phyloP scores from a whole-genome alignment of 1,139 yeast species.

The Protomyces inouyei region DNA sequence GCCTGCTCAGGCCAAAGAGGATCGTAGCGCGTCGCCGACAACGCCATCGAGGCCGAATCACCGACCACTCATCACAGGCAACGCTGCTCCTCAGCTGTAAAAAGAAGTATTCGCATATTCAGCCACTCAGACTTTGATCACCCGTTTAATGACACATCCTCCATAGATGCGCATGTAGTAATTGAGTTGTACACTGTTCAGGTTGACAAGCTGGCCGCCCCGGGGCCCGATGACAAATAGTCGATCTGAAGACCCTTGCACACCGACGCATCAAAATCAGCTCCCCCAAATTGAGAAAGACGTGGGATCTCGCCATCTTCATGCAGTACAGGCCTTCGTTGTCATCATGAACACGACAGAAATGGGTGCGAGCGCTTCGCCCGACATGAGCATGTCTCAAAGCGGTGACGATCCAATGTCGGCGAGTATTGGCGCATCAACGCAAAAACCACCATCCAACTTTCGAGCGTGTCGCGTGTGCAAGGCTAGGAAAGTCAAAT shows the following conservation, averaged over 20 bases:
- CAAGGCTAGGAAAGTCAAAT: conserved; percentile 16
- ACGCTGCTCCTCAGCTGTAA: background rate
- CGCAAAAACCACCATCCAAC: background rate
- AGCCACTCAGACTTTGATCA: too few species aligned
- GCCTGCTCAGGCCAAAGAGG: background rate
- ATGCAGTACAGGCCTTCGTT: too few species aligned
- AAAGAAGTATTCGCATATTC: too few species aligned
- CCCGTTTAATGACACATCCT: too few species aligned
- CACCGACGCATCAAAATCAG: too few species aligned
- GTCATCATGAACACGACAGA: background rate
- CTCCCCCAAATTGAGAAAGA: too few species aligned
- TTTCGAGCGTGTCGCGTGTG: conserved; percentile 21
- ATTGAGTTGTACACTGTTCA: too few species aligned
- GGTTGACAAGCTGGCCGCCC: too few species aligned
- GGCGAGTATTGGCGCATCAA: background rate
- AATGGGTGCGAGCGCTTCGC: background rate
- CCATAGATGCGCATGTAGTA: too few species aligned
- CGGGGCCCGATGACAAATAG: too few species aligned
- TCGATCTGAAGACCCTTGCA: too few species aligned
- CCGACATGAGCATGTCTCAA: background rate
- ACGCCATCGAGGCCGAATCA: background rate
- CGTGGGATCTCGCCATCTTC: too few species aligned
- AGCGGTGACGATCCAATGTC: background rate
- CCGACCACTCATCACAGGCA: background rate
- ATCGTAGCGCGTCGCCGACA: background rate